Evolutionary conservation across 164 flowering plant genomes (phyloP), one percentile per base, ranked within the genome.

Genomic region (Nelumbo lutea): DNA sequence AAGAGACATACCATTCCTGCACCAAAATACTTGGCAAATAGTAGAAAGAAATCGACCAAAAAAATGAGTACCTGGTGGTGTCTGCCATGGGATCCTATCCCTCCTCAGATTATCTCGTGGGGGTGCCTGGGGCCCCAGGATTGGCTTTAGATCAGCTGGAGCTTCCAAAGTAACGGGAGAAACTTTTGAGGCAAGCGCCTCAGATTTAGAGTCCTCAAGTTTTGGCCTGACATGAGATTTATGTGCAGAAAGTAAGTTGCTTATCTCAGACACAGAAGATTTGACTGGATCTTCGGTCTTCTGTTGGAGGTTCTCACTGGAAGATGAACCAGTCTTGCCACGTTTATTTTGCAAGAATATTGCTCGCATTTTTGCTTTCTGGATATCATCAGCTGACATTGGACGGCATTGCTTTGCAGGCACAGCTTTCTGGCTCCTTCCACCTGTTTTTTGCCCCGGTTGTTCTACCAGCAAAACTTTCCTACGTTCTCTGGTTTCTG

Each of bases 351-450:
- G 89, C 98, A 88, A 83, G 79, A 82, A 87, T 8, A 73, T 79
- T 42, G 95, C 98, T 39, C 97, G 95, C 90, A 88, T 74, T 79
- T 96, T 96, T 61, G 99, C 99, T 73, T 96, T 96, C 68, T 93
- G 94, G 60, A 96, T 96, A 75, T 96, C 99, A 81, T 96, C 99
- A 43, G 93, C 88, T 40, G 99, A 90, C 83, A 96, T 84, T 45
- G 99, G 99, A 44, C 98, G 97, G 53, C 88, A 79, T 73, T 85
- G 90, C 74, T 72, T 84, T 41, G 78, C 71, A 76, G 86, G 56
- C 3, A 70, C 77, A 41, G 83, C 72, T 79, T 83, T 96, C 6
- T 64, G 67, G 74, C 79, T 83, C 73, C 90, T 83, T 40, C 79
- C 79, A 61, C 79, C 70, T 8, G 73, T 53, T 73, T 77, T 91